phyloP scores from a whole-genome alignment of 345 rosid species.

The Salix koriyanagi region DNA sequence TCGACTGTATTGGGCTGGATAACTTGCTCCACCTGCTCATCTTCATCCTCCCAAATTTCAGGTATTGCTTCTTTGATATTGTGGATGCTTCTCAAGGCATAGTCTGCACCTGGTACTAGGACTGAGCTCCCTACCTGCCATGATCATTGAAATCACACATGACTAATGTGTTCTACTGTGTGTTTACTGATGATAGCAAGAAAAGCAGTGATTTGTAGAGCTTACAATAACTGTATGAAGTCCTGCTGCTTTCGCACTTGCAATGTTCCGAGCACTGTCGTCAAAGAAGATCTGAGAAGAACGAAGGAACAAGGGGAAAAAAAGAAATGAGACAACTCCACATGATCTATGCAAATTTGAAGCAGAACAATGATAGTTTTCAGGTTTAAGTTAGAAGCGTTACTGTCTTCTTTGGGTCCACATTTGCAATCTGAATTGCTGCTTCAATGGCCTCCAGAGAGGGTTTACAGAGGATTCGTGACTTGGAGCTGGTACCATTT shows the following conservation, averaged over 20 bases:
- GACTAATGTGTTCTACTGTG: background rate
- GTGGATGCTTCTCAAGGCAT: slow-evolving; percentile 70
- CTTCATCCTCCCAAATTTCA: slow-evolving; percentile 63
- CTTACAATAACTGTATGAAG: slow-evolving; percentile 71
- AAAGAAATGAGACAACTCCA: background rate
- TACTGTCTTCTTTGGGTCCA: slow-evolving; percentile 75
- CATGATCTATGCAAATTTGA: background rate
- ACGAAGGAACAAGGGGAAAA: background rate
- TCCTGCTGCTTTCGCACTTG: slow-evolving; percentile 67
- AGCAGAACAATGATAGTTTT: background rate
- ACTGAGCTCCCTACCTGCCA: slow-evolving; percentile 70
- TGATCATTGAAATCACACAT: background rate
- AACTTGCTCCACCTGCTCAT: slow-evolving; percentile 52
- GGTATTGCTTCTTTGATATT: slow-evolving; percentile 82
- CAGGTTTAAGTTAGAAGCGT: background rate
- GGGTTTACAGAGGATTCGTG: slow-evolving; percentile 63
- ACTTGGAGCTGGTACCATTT: slow-evolving; percentile 11
- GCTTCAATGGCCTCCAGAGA: slow-evolving; percentile 58
- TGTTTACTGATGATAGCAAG: background rate
- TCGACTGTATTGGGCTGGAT: slow-evolving; percentile 52
- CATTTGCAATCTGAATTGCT: slow-evolving; percentile 53
- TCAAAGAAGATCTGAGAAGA: slow-evolving; percentile 19
- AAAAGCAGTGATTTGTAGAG: background rate
- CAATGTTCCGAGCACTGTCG: slow-evolving; percentile 80
- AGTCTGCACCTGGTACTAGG: slow-evolving; percentile 68